These are phyloP conservation scores for Globisporangium abappressorium DNA, from an alignment of 352 stramenopile genomes.

Conservation along the genomic window DNA sequence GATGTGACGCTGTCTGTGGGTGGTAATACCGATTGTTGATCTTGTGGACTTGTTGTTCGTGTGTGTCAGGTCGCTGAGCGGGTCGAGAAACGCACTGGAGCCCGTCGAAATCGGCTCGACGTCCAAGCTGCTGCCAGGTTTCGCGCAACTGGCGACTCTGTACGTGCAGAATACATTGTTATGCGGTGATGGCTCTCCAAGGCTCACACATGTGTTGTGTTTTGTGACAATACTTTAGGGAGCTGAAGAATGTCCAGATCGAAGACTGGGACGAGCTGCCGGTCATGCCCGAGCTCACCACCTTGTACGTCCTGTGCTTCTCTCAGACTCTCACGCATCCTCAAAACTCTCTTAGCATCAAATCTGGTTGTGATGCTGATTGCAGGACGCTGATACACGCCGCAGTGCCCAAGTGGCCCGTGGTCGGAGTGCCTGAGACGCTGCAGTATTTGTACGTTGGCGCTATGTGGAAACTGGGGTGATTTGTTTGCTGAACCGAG, in stretches of 20 bases:
- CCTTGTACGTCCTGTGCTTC: neutral
- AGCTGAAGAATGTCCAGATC: conserved; percentile 1
- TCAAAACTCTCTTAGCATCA: neutral
- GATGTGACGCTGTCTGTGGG: neutral
- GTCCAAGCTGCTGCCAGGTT: neutral
- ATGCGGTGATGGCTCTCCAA: neutral
- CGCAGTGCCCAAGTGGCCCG: conserved; percentile 1
- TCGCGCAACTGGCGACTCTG: conserved; percentile 10
- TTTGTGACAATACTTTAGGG: neutral
- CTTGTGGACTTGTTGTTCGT: neutral
- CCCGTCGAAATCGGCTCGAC: neutral
- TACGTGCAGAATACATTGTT: neutral
- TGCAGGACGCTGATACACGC: conserved; percentile 1
- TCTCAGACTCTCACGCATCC: neutral
- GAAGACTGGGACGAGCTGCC: conserved; percentile 15
- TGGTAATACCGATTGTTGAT: neutral
- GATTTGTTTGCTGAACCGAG: neutral
- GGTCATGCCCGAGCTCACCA: conserved; percentile 6
- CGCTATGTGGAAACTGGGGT: neutral
- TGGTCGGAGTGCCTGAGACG: neutral
- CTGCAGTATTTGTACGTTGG: conserved; percentile 5
- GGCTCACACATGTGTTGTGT: neutral
- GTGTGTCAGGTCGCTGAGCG: conserved; percentile 4
- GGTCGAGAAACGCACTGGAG: neutral
- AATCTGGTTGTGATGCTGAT: neutral